These are phyloP conservation scores for Dothideomycetes sp. DNA, from an alignment of 2,329 filamentous ascomycete species.

Conservation along the genomic window DNA sequence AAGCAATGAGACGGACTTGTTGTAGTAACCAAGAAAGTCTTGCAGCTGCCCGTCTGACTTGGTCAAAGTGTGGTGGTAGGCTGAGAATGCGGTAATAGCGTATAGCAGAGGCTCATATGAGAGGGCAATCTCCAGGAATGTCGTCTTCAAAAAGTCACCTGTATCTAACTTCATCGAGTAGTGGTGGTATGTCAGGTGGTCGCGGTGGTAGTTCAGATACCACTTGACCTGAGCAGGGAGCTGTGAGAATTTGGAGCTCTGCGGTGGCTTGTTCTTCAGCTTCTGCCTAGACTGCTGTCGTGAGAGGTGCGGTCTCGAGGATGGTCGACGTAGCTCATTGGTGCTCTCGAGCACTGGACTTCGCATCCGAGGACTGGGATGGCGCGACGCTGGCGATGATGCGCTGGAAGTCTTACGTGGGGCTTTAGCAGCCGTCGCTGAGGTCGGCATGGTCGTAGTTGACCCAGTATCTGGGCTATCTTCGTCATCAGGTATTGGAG, in stretches of 20 bases:
- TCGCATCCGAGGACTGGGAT: slow-evolving; percentile 9
- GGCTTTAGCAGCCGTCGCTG: slow-evolving; percentile 14
- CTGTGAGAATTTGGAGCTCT: slow-evolving; percentile 16
- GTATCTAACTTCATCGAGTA: slow-evolving; percentile 67
- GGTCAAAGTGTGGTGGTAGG: slow-evolving; percentile 70
- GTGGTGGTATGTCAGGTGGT: slow-evolving; percentile 70
- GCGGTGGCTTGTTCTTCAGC: slow-evolving; percentile 6
- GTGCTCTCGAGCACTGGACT: slow-evolving; percentile 5
- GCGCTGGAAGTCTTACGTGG: slow-evolving; percentile 26
- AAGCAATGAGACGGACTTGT: slow-evolving; percentile 70
- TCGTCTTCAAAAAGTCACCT: slow-evolving; percentile 61
- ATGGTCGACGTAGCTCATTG: slow-evolving; percentile 1
- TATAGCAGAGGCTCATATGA: slow-evolving; percentile 74
- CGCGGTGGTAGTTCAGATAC: slow-evolving; percentile 67
- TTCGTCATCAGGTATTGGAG: slow-evolving; percentile 34
- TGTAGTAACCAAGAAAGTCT: slow-evolving; percentile 81
- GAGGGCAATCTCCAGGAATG: slow-evolving; percentile 61
- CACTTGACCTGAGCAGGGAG: slow-evolving; percentile 55
- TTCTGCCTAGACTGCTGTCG: slow-evolving; percentile 9
- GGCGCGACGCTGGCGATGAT: too few relatives aligned
- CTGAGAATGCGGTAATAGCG: slow-evolving; percentile 76
- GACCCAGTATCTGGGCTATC: slow-evolving; percentile 31
- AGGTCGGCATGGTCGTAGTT: slow-evolving; percentile 13
- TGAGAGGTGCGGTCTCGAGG: slow-evolving; percentile 6
- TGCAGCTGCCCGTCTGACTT: slow-evolving; percentile 62